Base-by-base conservation (phyloP, 257 asterid genomes). In the Linaria vulgaris region DNA sequence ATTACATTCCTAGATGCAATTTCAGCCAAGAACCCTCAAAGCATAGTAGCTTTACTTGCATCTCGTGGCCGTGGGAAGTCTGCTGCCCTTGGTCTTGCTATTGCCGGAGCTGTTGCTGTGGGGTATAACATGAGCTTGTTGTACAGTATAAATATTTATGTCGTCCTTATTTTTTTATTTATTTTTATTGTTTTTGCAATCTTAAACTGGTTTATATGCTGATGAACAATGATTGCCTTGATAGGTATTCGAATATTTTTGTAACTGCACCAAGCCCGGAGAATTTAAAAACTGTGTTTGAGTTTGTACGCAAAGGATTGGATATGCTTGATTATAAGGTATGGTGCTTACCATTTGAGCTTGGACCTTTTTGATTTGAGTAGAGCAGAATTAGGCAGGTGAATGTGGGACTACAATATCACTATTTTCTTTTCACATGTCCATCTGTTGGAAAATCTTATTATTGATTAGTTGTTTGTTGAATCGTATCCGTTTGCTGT, bases 251-350 rank as follows among this genome's bases (percentile, higher is more conserved):
- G 15, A 91, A 91, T 76, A 83, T 88, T 61, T 88, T 76, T 76
- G 94, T 91, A 47, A 91, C 98, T 55, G 98, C 98, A 61, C 96
- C 96, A 56, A 81, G 94, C 72, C 95, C 98, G 2, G 96, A 86
- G 67, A 86, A 91, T 80, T 72, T 88, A 79, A 86, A 81, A 69
- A 91, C 98, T 48, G n/a, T n/a, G n/a, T n/a, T n/a, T n/a, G n/a
- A n/a, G n/a, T n/a, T n/a, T n/a, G n/a, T n/a, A n/a, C n/a, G n/a
- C n/a, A n/a, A n/a, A n/a, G n/a, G n/a, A n/a, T n/a, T n/a, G n/a
- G n/a, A n/a, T n/a, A n/a, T n/a, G n/a, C n/a, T n/a, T n/a, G n/a
- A n/a, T n/a, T n/a, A n/a, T n/a, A n/a, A n/a, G n/a, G n/a, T n/a
- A n/a, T n/a, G n/a, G n/a, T n/a, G n/a, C n/a, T 25, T 3, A 19